Evolutionary conservation across 1,139 yeast genomes (phyloP), one percentile per base, ranked within the genome.

Genomic region (Suhomyces anneliseae): DNA sequence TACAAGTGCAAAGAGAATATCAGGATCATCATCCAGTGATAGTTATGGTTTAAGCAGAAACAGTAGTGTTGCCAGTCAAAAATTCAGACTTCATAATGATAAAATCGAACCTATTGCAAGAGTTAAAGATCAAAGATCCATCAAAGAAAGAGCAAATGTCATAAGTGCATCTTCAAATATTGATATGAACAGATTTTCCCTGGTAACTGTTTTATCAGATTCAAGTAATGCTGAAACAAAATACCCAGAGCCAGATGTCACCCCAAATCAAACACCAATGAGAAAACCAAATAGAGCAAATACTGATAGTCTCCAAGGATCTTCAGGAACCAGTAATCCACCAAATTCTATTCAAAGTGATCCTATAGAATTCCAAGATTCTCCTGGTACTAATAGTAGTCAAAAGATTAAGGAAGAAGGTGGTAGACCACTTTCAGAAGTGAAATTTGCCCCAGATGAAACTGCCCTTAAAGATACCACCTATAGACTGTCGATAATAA

Each of bases 161-260:
- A 44, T 58, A 12, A 55, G 61, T 36, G 52, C 60, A 5, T 55
- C 61, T 4, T 58, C 64, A 27, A 54, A 56, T 44, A 45, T 55
- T 15, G 62, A 60, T 34, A 40, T 42, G 37, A 57, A 55, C 38
- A 42, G 60, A 8, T 53, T 55, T 2, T 56, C 62, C 4, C 32
- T 58, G 10, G 27, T 52, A n/a, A 49, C 59, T 9, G 43, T 49
- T 8, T 37, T 48, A 12, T 50, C 61, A 8, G 60, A 55, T 35
- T 31, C 49, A 9, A 29, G 32, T 11, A 56, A 52, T 12, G 31
- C 43, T 8, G 59, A 54, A 6, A 45, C 42, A 36, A 55, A 48
- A 38, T 61, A 59, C 44, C 65, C 65, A 2, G 65, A 60, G 19
- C 64, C 65, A 6, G 55, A 55, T 24, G 44, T 59, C 15, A 52